Percentiles rank a stretch among this genome's conserved stretches.
Conservation (phyloP, 169 alveolate species). For the Perkinsus olseni region DNA sequence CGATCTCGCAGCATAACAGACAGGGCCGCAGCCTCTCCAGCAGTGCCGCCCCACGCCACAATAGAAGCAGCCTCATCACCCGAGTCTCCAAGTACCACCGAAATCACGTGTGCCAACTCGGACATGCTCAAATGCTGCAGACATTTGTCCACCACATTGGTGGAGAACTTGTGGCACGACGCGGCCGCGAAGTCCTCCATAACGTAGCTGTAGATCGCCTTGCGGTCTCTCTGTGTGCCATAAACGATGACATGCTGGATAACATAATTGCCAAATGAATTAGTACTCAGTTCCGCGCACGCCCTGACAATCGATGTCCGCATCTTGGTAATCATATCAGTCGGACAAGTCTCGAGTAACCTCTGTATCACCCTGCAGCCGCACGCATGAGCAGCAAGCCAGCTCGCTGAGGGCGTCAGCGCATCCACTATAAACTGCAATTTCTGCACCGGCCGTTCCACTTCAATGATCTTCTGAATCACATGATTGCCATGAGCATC, state of each 20-base stretch:
- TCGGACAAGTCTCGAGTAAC: slow-evolving; percentile 31
- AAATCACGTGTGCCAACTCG: background rate
- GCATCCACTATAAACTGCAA: slow-evolving; percentile 41
- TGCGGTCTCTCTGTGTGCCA: slow-evolving; percentile 40
- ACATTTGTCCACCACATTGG: slow-evolving; percentile 67
- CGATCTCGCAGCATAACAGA: background rate
- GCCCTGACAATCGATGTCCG: slow-evolving; percentile 24
- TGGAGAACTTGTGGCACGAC: slow-evolving; percentile 62
- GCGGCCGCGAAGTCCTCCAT: slow-evolving; percentile 50
- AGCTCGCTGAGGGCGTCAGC: slow-evolving; percentile 19
- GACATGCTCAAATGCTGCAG: slow-evolving; percentile 5
- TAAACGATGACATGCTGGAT: slow-evolving; percentile 55
- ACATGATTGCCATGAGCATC: slow-evolving; percentile 72
- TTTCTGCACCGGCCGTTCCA: slow-evolving; percentile 25
- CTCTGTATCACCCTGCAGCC: slow-evolving; percentile 70
- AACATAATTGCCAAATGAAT: slow-evolving; percentile 63
- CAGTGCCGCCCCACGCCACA: background rate
- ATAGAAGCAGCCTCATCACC: background rate
- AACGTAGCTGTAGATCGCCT: slow-evolving; percentile 33
- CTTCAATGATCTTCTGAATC: slow-evolving; percentile 54
- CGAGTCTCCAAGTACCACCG: background rate
- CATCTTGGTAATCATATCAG: slow-evolving; percentile 27
- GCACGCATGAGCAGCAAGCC: slow-evolving; percentile 48
- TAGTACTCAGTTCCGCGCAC: slow-evolving; percentile 39
- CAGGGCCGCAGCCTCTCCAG: background rate